Percentiles rank a stretch among this genome's conserved stretches.
Evolutionary conservation across 2,329 filamentous ascomycete species (phyloP).

Genomic region (Dactylonectria macrodidyma): DNA sequence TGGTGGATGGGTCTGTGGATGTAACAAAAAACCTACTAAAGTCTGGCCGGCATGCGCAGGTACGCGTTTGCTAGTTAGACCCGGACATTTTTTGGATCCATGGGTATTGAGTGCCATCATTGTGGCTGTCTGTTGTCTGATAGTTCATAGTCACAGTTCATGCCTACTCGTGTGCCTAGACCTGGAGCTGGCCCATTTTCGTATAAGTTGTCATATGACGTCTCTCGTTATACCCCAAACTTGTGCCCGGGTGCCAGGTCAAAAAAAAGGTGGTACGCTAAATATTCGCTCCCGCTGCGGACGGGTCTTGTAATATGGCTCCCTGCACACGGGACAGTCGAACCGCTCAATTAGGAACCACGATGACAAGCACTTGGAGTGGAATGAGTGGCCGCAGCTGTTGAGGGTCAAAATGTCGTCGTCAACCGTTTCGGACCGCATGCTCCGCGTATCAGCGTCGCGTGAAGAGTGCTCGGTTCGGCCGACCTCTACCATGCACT

Average conservation of each 20-base stretch:
- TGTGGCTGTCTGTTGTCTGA: neutral
- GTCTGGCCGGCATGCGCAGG: neutral
- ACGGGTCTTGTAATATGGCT: constrained; percentile 49
- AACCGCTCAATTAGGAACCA: constrained; percentile 57
- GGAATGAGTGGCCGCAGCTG: constrained; percentile 57
- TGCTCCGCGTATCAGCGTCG: constrained; percentile 8
- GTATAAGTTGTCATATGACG: neutral
- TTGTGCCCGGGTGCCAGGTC: constrained; percentile 15
- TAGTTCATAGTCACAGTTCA: neutral
- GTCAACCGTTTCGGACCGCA: constrained; percentile 22
- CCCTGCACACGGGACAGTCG: constrained; percentile 58
- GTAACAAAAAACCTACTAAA: neutral
- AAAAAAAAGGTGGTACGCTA: constrained; percentile 42
- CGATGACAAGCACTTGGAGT: constrained; percentile 56
- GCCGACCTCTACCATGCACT: neutral
- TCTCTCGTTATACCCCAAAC: neutral
- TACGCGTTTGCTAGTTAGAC: neutral
- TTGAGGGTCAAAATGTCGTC: constrained; percentile 56
- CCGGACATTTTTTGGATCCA: neutral
- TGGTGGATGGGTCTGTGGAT: too few relatives aligned
- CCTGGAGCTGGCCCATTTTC: neutral
- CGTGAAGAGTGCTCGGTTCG: constrained; percentile 2
- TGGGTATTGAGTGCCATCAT: neutral
- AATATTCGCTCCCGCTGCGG: constrained; percentile 31
- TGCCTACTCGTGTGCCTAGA: neutral